phyloP scores from a whole-genome alignment of 1,284 basidiomycete genomes.

The Cryptococcus sp. region DNA sequence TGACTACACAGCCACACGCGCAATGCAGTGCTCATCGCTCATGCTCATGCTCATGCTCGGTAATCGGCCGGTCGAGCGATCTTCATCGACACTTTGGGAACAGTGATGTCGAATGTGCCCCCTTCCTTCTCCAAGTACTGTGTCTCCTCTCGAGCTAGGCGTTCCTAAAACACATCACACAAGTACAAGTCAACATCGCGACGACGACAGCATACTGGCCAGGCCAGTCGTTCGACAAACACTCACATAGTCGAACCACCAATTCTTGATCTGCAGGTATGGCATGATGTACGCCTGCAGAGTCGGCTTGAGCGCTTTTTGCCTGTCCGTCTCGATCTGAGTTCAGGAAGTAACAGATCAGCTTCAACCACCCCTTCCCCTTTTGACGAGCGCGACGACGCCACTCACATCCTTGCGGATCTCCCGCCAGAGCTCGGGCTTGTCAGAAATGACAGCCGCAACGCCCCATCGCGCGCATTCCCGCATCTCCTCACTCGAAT shows the following conservation, averaged over 20 bases:
- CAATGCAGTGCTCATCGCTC: no score
- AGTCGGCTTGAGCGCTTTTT: slow-evolving; percentile 34
- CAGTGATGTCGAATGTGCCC: slow-evolving; percentile 38
- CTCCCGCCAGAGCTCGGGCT: slow-evolving; percentile 47
- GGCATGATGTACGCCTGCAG: slow-evolving; percentile 34
- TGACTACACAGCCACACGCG: no score
- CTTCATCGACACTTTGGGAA: slow-evolving; percentile 19
- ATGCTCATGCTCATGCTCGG: no score
- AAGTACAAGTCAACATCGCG: neutral
- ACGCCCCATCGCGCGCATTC: slow-evolving; percentile 92
- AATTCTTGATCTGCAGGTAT: slow-evolving; percentile 37
- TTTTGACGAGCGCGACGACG: neutral
- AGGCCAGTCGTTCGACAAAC: neutral
- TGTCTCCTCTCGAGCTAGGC: slow-evolving; percentile 42
- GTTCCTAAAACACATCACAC: slow-evolving; percentile 16
- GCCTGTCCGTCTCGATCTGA: slow-evolving; percentile 33
- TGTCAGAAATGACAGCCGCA: slow-evolving; percentile 85
- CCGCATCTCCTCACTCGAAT: slow-evolving; percentile 88
- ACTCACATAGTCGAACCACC: slow-evolving; percentile 39
- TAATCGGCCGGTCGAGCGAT: slow-evolving; percentile 18
- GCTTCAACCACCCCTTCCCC: neutral
- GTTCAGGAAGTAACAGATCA: neutral
- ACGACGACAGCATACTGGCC: neutral
- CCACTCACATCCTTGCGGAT: slow-evolving; percentile 41
- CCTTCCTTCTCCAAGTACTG: slow-evolving; percentile 52